Evolutionary conservation across 2,329 filamentous ascomycete genomes (phyloP).

Genomic region (Neonectria coccinea): DNA sequence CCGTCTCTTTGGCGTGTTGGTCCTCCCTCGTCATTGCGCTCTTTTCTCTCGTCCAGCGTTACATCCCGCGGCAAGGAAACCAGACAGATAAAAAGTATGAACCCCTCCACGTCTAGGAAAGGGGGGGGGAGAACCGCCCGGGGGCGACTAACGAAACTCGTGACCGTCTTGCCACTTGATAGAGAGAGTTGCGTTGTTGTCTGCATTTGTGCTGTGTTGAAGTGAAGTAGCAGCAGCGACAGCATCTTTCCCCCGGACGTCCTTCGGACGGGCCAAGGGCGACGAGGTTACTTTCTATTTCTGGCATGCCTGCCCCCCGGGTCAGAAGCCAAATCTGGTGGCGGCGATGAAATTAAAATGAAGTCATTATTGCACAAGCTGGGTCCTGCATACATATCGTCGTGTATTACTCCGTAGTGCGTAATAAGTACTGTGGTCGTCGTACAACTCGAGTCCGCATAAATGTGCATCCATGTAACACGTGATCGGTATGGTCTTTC

Average conservation of each 20-base stretch:
- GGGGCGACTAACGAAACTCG: slow-evolving; percentile 2
- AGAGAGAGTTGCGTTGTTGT: slow-evolving; percentile 3
- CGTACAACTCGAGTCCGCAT: not conserved
- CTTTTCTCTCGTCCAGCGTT: slow-evolving; percentile 2
- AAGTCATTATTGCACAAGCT: not conserved
- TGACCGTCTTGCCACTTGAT: slow-evolving; percentile 9
- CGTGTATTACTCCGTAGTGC: not conserved
- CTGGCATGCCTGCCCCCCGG: not conserved
- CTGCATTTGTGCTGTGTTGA: not conserved
- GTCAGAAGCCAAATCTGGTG: not conserved
- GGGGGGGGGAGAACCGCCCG: not conserved
- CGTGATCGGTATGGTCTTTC: not conserved
- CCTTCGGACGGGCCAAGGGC: not conserved
- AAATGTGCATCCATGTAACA: not conserved
- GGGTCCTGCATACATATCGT: not conserved
- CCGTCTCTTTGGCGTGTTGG: not conserved
- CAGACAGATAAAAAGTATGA: not conserved
- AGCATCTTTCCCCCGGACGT: not conserved
- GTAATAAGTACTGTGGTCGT: not conserved
- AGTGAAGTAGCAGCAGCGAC: not conserved
- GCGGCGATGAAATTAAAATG: slow-evolving; percentile 1
- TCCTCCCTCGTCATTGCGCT: slow-evolving; percentile 2
- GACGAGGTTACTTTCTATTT: slow-evolving; percentile 7
- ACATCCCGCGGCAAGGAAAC: slow-evolving; percentile 6
- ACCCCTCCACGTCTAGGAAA: not conserved